phyloP scores from a whole-genome alignment of 169 alveolate genomes.

The Plasmodium reichenowi region DNA sequence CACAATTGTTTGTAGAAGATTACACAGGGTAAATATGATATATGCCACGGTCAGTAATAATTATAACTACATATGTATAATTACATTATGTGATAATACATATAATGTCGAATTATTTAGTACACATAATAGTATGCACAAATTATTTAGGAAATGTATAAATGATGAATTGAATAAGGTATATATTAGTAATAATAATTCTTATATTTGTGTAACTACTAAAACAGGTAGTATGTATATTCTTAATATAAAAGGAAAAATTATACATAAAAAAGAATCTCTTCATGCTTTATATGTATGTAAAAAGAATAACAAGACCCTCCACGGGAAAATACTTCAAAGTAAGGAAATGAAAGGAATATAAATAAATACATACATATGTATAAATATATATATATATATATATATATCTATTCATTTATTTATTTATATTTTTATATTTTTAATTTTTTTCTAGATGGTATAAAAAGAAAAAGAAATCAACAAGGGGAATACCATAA shows the following conservation, averaged over 20 bases:
- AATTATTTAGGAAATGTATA: conserved; percentile 49
- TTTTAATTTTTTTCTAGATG: background rate
- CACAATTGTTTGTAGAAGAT: conserved; percentile 26
- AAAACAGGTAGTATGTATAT: conserved; percentile 61
- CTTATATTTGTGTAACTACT: conserved; percentile 64
- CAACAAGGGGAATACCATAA: no score
- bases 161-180: conserved; percentile 59
- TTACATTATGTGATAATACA: conserved; percentile 42
- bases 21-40: conserved; percentile 69
- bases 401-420: background rate
- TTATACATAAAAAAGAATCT: conserved; percentile 38
- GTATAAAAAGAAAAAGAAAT: background rate
- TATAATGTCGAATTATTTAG: conserved; percentile 60
- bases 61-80: conserved; percentile 57
- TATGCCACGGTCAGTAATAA: conserved; percentile 65
- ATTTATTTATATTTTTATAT: background rate
- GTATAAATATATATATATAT: background rate
- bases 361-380: no score
- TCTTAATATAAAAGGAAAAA: conserved; percentile 46
- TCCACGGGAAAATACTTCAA: background rate
- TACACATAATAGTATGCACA: conserved; percentile 46
- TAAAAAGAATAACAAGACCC: background rate
- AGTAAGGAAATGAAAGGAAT: conserved; percentile 11
- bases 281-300: conserved; percentile 43
- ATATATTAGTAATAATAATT: conserved; percentile 38